These are phyloP conservation scores for Pythium pyrilobum DNA, from an alignment of 352 stramenopile species.

Conservation along the genomic window DNA sequence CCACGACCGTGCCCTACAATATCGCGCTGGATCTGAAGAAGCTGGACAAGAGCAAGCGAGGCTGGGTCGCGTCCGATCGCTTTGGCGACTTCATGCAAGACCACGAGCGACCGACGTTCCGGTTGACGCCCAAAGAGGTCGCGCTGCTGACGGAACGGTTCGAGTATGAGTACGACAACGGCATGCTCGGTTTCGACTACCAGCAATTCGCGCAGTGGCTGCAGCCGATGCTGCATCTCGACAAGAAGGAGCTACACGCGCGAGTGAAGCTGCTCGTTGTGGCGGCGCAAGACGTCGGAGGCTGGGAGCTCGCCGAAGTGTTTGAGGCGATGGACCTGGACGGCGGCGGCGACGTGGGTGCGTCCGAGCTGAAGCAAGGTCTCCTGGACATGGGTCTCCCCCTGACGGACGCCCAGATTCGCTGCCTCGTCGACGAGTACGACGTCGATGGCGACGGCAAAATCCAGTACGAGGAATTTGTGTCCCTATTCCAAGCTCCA, in stretches of 20 bases:
- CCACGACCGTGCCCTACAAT: slow-evolving; percentile 34
- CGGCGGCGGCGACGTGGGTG: slow-evolving; percentile 46
- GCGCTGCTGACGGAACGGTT: slow-evolving; percentile 43
- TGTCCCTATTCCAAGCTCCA: slow-evolving; percentile 32
- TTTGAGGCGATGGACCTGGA: slow-evolving; percentile 62
- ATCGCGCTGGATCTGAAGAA: slow-evolving; percentile 36
- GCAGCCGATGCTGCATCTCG: slow-evolving; percentile 54
- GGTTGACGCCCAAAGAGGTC: slow-evolving; percentile 30
- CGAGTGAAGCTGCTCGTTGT: slow-evolving; percentile 41
- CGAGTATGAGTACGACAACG: slow-evolving; percentile 62
- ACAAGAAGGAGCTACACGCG: slow-evolving; percentile 49
- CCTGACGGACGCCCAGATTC: slow-evolving; percentile 58
- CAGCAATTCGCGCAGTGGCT: slow-evolving; percentile 63
- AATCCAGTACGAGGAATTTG: slow-evolving; percentile 60
- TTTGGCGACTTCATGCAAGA: slow-evolving; percentile 20
- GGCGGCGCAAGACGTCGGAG: slow-evolving; percentile 25
- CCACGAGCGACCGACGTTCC: slow-evolving; percentile 34
- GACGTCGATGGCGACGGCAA: slow-evolving; percentile 51
- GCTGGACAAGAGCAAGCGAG: slow-evolving; percentile 49
- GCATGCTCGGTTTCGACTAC: slow-evolving; percentile 57
- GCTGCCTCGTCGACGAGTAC: slow-evolving; percentile 59
- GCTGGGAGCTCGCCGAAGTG: slow-evolving; percentile 48
- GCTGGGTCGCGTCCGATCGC: slow-evolving; percentile 35
- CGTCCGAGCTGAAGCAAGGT: slow-evolving; percentile 45
- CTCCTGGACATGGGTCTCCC: slow-evolving; percentile 60